Evolutionary conservation across 1,139 yeast genomes (phyloP), one percentile per base, ranked within the genome.

Genomic region (Debaryomyces sp.): DNA sequence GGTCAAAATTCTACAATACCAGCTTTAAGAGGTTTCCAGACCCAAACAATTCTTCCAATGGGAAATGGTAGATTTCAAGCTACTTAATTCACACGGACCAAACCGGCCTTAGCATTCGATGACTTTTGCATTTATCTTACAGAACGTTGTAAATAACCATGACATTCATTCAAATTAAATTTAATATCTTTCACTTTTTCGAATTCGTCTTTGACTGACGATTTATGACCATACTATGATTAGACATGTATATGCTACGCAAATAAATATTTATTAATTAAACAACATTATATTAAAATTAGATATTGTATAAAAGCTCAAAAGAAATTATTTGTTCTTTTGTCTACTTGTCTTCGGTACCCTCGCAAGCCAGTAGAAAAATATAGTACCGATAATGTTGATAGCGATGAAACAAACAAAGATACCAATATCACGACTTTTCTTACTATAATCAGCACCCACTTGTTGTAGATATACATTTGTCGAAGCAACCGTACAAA

Each of bases 301-400:
- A 30, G 7, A 30, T n/a, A 30, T 30, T 13, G 18, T 30, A 15
- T 15, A 17, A 32, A 32, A 32, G 13, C 9, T 13, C 18, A 12
- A 17, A 10, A n/a, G 8, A 9, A 22, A 12, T 32, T 13, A 23
- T 24, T 35, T 45, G 57, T 66, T 66, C 63, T 63, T 66, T 53
- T 65, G 58, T 40, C 50, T 48, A 22, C 43, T 46, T 21, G 58
- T 56, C 53, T 66, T 70, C 50, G 94, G 94, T 50, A 87, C 94
- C 70, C 95, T 81, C 8, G 80, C 78, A 42, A 85, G 64, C 82
- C 86, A 87, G 68, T 87, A 87, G 46, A 86, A 67, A 60, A 76
- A 64, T 23, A 83, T 58, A n/a, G 70, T 60, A 13, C 56, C 53
- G 29, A 61, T 47, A 41, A 77, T 64, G 62, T 85, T 82, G 63